Percentiles rank a stretch among this genome's conserved stretches.
Conservation (phyloP, 2,329 filamentous ascomycete genomes). For the Phialophora verrucosa region DNA sequence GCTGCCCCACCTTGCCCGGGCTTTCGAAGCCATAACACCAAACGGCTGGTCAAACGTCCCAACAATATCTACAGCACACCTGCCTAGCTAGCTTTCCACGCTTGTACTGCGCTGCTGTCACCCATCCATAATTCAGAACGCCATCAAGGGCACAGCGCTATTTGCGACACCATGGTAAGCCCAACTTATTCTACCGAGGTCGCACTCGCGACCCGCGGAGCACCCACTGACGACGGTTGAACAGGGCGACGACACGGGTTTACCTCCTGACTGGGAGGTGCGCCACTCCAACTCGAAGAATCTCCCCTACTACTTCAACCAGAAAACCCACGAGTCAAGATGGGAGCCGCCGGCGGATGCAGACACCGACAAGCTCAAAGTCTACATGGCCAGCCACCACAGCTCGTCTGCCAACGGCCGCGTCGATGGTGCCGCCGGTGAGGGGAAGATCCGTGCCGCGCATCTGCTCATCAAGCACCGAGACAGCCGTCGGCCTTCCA, state of each 20-base stretch:
- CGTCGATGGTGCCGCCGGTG: conserved; percentile 50
- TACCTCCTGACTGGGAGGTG: conserved; percentile 90
- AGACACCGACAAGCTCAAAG: conserved; percentile 89
- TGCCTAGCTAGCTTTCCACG: neutral
- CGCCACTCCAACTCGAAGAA: conserved; percentile 98
- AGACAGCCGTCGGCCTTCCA: conserved; percentile 84
- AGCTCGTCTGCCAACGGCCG: conserved; percentile 58
- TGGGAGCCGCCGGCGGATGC: conserved; percentile 93
- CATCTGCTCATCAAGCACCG: conserved; percentile 94
- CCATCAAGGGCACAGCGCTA: neutral
- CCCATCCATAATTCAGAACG: neutral
- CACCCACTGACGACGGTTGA: conserved; percentile 6
- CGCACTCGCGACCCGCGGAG: conserved; percentile 2
- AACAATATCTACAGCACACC: conserved; percentile 1
- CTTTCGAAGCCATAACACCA: neutral
- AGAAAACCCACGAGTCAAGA: conserved; percentile 80
- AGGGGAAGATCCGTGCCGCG: conserved; percentile 89
- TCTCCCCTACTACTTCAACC: conserved; percentile 98
- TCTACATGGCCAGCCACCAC: conserved; percentile 90
- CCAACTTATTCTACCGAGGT: neutral
- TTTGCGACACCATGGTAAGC: conserved; percentile 28
- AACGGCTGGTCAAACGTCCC: neutral
- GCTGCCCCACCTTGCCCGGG: conserved; percentile 18
- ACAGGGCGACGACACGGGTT: conserved; percentile 67
- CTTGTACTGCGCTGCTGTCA: neutral